These are phyloP conservation scores for Aspergillus amoenus DNA, from an alignment of 2,329 filamentous ascomycete species.

Conservation along the genomic window DNA sequence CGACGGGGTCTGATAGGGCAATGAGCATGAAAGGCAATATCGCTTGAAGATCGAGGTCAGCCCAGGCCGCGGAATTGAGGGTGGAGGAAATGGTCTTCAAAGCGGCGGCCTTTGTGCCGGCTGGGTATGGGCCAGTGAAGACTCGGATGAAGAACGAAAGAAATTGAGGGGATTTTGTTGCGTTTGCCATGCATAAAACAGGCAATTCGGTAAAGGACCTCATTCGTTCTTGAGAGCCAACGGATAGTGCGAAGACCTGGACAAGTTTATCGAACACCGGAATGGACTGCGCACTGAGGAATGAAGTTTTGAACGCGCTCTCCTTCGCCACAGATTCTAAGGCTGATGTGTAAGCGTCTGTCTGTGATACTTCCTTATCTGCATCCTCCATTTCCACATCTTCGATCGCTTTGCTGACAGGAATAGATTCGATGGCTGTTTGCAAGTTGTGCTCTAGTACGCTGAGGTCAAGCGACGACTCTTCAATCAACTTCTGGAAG, in stretches of 20 bases:
- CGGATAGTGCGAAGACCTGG: slow-evolving; percentile 37
- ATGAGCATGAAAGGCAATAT: slow-evolving; percentile 78
- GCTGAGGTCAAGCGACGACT: slow-evolving; percentile 70
- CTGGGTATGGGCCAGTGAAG: slow-evolving; percentile 71
- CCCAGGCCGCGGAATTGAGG: slow-evolving; percentile 48
- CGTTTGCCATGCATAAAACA: slow-evolving; percentile 39
- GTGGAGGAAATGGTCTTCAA: slow-evolving; percentile 63
- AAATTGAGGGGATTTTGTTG: slow-evolving; percentile 64
- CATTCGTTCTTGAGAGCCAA: slow-evolving; percentile 30
- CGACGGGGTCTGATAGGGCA: slow-evolving; percentile 72
- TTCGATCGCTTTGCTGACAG: slow-evolving; percentile 50
- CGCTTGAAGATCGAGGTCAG: slow-evolving; percentile 67
- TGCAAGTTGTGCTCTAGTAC: slow-evolving; percentile 73
- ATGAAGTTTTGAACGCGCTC: slow-evolving; percentile 33
- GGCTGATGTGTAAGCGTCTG: slow-evolving; percentile 32
- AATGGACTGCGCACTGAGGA: slow-evolving; percentile 35
- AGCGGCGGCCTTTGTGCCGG: slow-evolving; percentile 66
- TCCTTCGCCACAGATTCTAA: slow-evolving; percentile 34
- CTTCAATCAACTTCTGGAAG: slow-evolving; percentile 66
- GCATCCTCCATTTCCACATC: slow-evolving; percentile 54
- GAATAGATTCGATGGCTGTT: slow-evolving; percentile 62
- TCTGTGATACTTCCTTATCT: slow-evolving; percentile 21
- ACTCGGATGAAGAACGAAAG: slow-evolving; percentile 74
- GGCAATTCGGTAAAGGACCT: slow-evolving; percentile 38
- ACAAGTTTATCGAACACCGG: slow-evolving; percentile 39